Evolutionary conservation across 1,284 basidiomycete species (phyloP).

Genomic region (Phaffia rhodozyma): DNA sequence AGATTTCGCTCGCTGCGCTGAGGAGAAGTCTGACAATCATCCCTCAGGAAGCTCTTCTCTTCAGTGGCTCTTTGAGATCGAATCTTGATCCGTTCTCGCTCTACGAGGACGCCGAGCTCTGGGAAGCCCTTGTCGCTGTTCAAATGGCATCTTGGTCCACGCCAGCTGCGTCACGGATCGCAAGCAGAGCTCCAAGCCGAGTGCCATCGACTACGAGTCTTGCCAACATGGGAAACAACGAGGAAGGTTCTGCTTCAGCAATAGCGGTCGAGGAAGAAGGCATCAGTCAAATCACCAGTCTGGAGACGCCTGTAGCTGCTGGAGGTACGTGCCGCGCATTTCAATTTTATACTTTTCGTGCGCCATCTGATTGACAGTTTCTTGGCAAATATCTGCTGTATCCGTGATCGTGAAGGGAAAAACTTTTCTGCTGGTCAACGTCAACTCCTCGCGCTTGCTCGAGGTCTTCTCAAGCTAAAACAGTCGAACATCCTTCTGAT

Average conservation of each 20-base stretch:
- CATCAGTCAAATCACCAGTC: slow-evolving; percentile 34
- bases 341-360: background rate
- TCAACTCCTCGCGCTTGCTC: slow-evolving; percentile 43
- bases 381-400: background rate
- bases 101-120: slow-evolving; percentile 40
- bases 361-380: background rate
- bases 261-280: slow-evolving; percentile 31
- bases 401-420: slow-evolving; percentile 24
- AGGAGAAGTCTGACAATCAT: slow-evolving; percentile 42
- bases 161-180: slow-evolving; percentile 26
- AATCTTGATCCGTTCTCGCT: slow-evolving; percentile 40
- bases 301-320: slow-evolving; percentile 41
- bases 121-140: slow-evolving; percentile 41
- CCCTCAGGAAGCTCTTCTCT: slow-evolving; percentile 40
- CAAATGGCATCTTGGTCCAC: slow-evolving; percentile 34
- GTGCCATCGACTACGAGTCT: slow-evolving; percentile 19
- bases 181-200: slow-evolving; percentile 24
- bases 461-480: slow-evolving; percentile 41
- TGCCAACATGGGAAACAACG: slow-evolving; percentile 17
- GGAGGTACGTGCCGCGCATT: slow-evolving; percentile 36
- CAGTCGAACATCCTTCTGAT: slow-evolving; percentile 41
- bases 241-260: slow-evolving; percentile 21
- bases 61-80: slow-evolving; percentile 36
- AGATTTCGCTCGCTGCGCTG: slow-evolving; percentile 38
- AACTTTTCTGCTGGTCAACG: slow-evolving; percentile 43